These are phyloP conservation scores for Chlorella sp. DNA, from an alignment of 139 green algal species.

Conservation along the genomic window DNA sequence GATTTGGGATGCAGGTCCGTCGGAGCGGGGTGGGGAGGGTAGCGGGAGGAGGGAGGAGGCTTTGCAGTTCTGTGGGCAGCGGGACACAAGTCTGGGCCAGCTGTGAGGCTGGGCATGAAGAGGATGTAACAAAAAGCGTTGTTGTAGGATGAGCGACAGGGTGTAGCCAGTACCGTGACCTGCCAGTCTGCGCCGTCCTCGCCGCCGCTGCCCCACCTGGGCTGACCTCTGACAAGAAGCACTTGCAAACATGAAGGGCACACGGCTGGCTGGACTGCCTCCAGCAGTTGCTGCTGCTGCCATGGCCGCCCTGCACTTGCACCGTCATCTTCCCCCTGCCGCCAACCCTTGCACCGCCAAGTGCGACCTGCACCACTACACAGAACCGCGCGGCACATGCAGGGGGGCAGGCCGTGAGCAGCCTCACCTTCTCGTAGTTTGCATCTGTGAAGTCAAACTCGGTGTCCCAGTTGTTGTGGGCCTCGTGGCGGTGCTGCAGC, in stretches of 20 bases:
- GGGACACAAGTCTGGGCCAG: neutral
- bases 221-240: too few relatives aligned
- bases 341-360: neutral
- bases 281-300: too few relatives aligned
- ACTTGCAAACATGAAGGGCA: too few relatives aligned
- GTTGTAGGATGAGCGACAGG: neutral
- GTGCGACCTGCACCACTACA: neutral
- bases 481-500: neutral
- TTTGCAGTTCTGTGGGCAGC: neutral
- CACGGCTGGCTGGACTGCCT: too few relatives aligned
- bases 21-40: neutral
- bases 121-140: too few relatives aligned
- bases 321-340: neutral
- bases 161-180: neutral
- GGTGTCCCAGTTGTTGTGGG: neutral
- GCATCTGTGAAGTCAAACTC: constrained; percentile 69
- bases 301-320: neutral
- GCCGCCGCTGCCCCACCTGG: too few relatives aligned
- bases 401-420: neutral
- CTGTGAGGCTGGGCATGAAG: too few relatives aligned
- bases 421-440: constrained; percentile 74
- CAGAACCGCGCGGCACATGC: neutral
- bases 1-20: too few relatives aligned
- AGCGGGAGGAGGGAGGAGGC: too few relatives aligned
- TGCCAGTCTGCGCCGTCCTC: too few relatives aligned